Evolutionary conservation across 345 rosid genomes (phyloP).

Genomic region (Populus deltoides): DNA sequence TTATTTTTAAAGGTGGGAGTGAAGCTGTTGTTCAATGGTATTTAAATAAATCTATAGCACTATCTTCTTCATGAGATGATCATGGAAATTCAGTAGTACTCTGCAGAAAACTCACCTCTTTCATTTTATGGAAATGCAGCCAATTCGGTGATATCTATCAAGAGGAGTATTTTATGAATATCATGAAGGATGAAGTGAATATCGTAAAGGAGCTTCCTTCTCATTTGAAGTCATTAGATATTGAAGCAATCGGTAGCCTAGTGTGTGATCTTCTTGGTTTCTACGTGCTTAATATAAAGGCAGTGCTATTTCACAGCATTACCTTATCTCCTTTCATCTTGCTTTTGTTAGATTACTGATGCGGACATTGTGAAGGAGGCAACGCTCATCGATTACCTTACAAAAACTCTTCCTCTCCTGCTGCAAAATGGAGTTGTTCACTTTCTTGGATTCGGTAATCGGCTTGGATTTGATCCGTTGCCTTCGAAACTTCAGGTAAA

Average conservation of each 20-base stretch:
- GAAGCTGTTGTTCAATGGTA: not conserved
- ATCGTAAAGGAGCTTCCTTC: conserved; percentile 78
- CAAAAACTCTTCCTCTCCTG: conserved; percentile 61
- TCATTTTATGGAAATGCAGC: conserved; percentile 42
- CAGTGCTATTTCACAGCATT: not conserved
- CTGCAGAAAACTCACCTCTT: conserved; percentile 6
- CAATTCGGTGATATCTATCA: conserved; percentile 86
- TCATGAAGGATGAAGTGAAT: conserved; percentile 57
- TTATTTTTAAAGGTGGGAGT: not conserved
- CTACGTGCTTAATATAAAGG: not conserved
- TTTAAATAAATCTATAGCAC: not conserved
- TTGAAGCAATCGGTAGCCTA: conserved; percentile 66
- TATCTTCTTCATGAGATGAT: not conserved
- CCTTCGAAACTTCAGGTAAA: conserved; percentile 75
- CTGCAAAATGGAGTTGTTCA: conserved; percentile 60
- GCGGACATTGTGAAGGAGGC: conserved; percentile 82
- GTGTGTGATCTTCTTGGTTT: conserved; percentile 34
- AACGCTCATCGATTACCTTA: conserved; percentile 54
- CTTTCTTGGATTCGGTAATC: conserved; percentile 85
- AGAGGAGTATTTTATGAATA: conserved; percentile 54
- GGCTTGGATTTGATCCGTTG: conserved; percentile 85
- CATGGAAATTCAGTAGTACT: not conserved
- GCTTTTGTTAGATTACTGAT: conserved; percentile 68
- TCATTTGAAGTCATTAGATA: conserved; percentile 47
- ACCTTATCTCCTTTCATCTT: conserved; percentile 8